Conservation (phyloP, 352 stramenopile genomes). For the Albugo laibachii region DNA sequence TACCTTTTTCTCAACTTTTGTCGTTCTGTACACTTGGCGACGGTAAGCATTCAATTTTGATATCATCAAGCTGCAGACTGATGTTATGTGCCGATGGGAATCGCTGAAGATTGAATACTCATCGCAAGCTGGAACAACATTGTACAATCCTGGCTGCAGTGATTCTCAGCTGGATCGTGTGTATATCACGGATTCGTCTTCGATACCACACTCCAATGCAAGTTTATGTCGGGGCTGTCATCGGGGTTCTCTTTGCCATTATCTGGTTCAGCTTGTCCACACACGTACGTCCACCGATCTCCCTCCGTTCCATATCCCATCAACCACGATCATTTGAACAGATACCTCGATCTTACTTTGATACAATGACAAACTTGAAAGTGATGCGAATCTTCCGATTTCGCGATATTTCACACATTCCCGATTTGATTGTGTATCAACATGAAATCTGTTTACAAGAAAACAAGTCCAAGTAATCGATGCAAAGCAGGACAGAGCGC, state of each 20-base stretch:
- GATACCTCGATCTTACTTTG: too few relatives aligned
- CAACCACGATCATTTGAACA: too few relatives aligned
- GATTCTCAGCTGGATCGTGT: constrained; percentile 29
- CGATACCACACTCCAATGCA: constrained; percentile 67
- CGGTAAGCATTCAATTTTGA: constrained; percentile 10
- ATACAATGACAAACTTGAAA: background rate
- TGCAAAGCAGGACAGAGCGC: background rate
- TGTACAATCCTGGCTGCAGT: constrained; percentile 29
- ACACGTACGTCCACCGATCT: constrained; percentile 6
- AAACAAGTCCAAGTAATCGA: background rate
- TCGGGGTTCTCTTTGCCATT: constrained; percentile 23
- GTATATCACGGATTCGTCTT: constrained; percentile 51
- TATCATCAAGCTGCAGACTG: background rate
- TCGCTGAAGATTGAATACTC: constrained; percentile 20
- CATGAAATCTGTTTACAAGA: constrained; percentile 24
- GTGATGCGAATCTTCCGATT: background rate
- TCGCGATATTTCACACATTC: constrained; percentile 51
- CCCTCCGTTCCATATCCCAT: background rate
- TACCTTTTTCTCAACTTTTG: constrained; percentile 53
- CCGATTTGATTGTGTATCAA: constrained; percentile 60
- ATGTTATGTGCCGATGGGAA: background rate
- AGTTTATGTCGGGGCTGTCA: constrained; percentile 25
- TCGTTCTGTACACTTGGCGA: constrained; percentile 43
- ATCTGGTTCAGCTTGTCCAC: constrained; percentile 28
- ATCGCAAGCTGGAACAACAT: constrained; percentile 31